Evolutionary conservation across 306 rosid species (phyloP), one percentile per base, ranked within the genome.

Genomic region (Rosa lucieae): DNA sequence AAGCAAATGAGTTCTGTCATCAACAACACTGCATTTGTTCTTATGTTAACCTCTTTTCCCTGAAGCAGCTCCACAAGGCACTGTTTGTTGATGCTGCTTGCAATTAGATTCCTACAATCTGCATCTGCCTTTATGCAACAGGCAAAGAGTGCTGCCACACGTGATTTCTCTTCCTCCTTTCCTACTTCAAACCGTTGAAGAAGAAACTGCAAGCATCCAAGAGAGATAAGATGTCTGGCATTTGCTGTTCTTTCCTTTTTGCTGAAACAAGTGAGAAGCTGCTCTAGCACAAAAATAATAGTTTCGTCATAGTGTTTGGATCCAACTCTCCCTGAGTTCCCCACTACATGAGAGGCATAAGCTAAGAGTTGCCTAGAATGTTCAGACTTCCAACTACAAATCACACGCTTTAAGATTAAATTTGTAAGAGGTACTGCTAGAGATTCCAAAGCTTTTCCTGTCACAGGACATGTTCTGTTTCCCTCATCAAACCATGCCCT

Each of bases 401-500:
- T 87, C 82, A 94, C 72, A 29, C 90, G 88, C 89, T 92, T 89
- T 78, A 92, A 72, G 80, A 90, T 83, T 73, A 86, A 85, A 91
- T 90, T 94, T 13, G 89, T 82, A 53, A 65, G 85, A 63, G 98
- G 97, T 75, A 92, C 82, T 23, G 74, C 71, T 40, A 80, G 62
- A 76, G 79, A 84, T 73, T 88, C 89, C 86, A 92, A 87, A 65
- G 72, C 23, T 72, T 81, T 89, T 82, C 94, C 93, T 51, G 97
- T 92, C 35, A 89, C 85, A 0, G 97, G 98, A 67, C 98, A 92
- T 70, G 90, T 86, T 84, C 65, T 83, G 79, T 90, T 90, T 80
- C 97, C 96, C 81, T 87, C 84, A 78, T 84, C 86, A 82, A 94
- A 87, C 98, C 98, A 92, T 72, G 87, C 82, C 84, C 83, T 83